These are phyloP conservation scores for Boletus rubescentipes DNA, from an alignment of 768 basidiomycete species.

Conservation along the genomic window DNA sequence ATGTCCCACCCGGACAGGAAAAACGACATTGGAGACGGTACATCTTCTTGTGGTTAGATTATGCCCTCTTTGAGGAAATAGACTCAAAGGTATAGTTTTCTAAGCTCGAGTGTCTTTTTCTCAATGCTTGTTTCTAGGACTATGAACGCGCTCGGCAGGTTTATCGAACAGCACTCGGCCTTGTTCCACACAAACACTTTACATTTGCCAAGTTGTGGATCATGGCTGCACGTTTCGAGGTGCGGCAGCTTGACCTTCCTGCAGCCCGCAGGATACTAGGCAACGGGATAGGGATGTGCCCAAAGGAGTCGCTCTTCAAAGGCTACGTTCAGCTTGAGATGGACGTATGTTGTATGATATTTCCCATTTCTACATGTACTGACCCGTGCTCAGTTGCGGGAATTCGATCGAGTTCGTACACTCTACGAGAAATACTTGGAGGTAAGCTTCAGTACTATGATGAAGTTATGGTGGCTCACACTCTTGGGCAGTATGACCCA, in stretches of 20 bases:
- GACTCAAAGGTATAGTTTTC: constrained; percentile 70
- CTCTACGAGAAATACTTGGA: constrained; percentile 95
- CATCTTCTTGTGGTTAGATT: constrained; percentile 92
- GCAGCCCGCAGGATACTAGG: constrained; percentile 91
- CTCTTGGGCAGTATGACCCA: constrained; percentile 64
- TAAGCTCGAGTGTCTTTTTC: neutral
- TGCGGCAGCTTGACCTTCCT: constrained; percentile 75
- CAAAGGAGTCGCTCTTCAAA: constrained; percentile 94
- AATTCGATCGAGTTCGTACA: constrained; percentile 90
- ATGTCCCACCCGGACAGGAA: constrained; percentile 91
- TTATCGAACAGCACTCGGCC: constrained; percentile 83
- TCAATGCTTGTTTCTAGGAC: constrained; percentile 50
- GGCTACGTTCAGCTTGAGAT: constrained; percentile 94
- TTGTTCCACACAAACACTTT: constrained; percentile 95
- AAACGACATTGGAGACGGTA: constrained; percentile 92
- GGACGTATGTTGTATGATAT: constrained; percentile 51
- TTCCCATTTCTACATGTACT: constrained; percentile 3
- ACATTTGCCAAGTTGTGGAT: constrained; percentile 98
- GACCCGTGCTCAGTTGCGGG: constrained; percentile 62
- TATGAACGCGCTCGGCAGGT: constrained; percentile 84
- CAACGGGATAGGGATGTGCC: constrained; percentile 90
- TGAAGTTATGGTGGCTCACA: neutral
- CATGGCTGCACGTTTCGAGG: constrained; percentile 89
- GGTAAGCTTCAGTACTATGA: constrained; percentile 39
- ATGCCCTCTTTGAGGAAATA: constrained; percentile 95